Evolutionary conservation across 1,284 basidiomycete species (phyloP), one percentile per base, ranked within the genome.

Genomic region (Sporisorium scitamineum): DNA sequence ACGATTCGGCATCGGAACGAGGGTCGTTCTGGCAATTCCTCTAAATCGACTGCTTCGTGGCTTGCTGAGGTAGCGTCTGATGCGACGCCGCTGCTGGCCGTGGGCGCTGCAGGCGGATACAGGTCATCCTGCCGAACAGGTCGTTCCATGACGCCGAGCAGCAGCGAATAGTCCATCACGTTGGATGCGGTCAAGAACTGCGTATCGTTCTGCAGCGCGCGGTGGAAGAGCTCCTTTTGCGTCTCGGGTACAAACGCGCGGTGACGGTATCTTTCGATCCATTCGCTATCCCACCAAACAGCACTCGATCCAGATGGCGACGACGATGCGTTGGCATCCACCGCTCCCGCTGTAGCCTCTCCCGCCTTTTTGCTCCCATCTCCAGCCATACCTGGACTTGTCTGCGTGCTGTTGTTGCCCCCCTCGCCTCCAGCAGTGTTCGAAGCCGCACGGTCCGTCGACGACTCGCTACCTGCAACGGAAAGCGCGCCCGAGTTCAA

Each of bases 151-250:
- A 80, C 78, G 11, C 80, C 80, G 18, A 82, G 70, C n/a, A 82
- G 70, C 32, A 82, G 71, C 44, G 81, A 83, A 54, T 81, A 83
- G 62, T 83, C 81, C 81, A 83, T 83, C 13, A 81, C 75, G 62
- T 83, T 80, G 22, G 78, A 74, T 1, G 70, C 70, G 22, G 76
- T 80, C 20, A 83, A 57, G 61, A 83, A 83, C 2, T 68, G 67
- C 24, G 79, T 70, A 48, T 83, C 81, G 69, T 81, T 80, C 32
- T 69, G 59, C 39, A 83, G 50, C 9, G 81, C 81, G 2, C 63
- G 63, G 24, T 52, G 44, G 70, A 83, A 81, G 18, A 70, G 41
- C 34, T 74, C 77, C 59, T 76, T 78, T 39, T 80, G 66, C 26
- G 65, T 63, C 53, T 79, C 79, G 54, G 78, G 69, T 1, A 83